Percentiles rank a stretch among this genome's conserved stretches.
These are phyloP conservation scores for Vitis hybrid DNA, from an alignment of 177 flowering plant species.

Conservation along the genomic window DNA sequence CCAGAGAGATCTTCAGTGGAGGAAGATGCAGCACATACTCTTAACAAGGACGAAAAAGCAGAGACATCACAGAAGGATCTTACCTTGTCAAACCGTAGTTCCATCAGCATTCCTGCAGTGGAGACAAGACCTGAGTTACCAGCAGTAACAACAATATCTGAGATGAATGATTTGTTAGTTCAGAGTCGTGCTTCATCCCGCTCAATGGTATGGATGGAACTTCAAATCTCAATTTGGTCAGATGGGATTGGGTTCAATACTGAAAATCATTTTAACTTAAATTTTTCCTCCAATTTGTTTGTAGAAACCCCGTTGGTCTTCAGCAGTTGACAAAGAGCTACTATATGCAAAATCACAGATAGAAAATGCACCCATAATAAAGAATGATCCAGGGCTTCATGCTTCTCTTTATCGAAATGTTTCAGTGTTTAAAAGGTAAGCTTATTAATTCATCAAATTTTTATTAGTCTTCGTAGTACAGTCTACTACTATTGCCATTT, in stretches of 20 bases:
- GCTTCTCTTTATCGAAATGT: conserved; percentile 52
- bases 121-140: conserved; percentile 15
- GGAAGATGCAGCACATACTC: conserved; percentile 8
- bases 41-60: conserved; percentile 8
- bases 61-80: conserved; percentile 2
- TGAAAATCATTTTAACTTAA: conserved; percentile 3
- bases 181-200: conserved; percentile 33
- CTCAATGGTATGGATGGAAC: conserved; percentile 33
- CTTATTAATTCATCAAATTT: background rate
- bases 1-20: conserved; percentile 13
- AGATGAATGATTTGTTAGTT: conserved; percentile 45
- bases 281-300: conserved; percentile 7
- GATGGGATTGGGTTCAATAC: conserved; percentile 1
- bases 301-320: conserved; percentile 50
- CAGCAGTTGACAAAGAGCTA: conserved; percentile 48
- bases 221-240: background rate
- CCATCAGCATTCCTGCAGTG: conserved; percentile 13
- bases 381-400: conserved; percentile 42
- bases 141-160: conserved; percentile 35
- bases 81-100: background rate
- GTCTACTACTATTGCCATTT: background rate
- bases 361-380: conserved; percentile 38
- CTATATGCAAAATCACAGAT: conserved; percentile 39
- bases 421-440: conserved; percentile 57
- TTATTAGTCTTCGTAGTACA: background rate